Percentiles rank a stretch among this genome's conserved stretches.
Conservation (phyloP, 805 yeast species). For the Kluyveromyces nonfermentans region DNA sequence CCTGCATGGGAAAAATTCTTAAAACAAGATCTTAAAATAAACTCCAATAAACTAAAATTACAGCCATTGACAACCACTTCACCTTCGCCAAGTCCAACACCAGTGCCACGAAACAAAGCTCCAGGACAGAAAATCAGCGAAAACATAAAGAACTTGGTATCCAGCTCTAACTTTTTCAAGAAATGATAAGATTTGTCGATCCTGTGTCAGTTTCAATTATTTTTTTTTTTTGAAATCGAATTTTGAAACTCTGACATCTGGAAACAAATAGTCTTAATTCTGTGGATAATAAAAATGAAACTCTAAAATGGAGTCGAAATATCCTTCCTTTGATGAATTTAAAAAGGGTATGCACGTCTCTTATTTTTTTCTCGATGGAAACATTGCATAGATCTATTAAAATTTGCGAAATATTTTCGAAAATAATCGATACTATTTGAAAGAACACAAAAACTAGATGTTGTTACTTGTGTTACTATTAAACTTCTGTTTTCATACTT, state of each 20-base stretch:
- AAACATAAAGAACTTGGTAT: conserved; percentile 14
- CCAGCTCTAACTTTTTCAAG: conserved; percentile 14
- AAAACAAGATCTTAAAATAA: conserved; percentile 16
- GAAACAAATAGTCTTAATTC: background rate
- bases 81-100: conserved; percentile 1
- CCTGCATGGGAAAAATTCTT: conserved; percentile 25
- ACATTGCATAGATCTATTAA: background rate
- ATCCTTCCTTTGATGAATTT: too few species aligned
- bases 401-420: background rate
- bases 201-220: background rate
- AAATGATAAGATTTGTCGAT: background rate
- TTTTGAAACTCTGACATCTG: background rate
- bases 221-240: background rate
- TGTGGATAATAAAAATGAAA: background rate
- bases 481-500: background rate
- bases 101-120: conserved; percentile 6
- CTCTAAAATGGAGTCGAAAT: too few species aligned
- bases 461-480: background rate
- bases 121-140: conserved; percentile 11
- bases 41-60: conserved; percentile 7
- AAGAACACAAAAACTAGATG: background rate
- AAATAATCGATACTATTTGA: background rate
- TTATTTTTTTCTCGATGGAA: too few species aligned
- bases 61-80: background rate
- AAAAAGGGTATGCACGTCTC: too few species aligned